These are phyloP conservation scores for Celoporthe dispersa DNA, from an alignment of 2,329 filamentous ascomycete species.

Conservation along the genomic window DNA sequence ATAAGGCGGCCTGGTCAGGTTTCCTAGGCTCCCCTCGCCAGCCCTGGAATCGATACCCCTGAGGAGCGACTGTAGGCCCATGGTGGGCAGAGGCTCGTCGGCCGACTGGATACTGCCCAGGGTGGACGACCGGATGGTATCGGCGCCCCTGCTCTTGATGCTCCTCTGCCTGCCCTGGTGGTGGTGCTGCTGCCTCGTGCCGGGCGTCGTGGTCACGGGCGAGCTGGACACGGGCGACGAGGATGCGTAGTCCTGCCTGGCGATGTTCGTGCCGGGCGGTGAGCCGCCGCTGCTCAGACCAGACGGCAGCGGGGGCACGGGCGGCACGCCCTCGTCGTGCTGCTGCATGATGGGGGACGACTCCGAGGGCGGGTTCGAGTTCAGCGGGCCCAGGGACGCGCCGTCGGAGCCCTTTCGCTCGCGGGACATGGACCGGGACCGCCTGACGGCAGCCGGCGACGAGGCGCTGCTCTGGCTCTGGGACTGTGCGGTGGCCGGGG, in stretches of 20 bases:
- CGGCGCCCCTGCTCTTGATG: constrained; percentile 48
- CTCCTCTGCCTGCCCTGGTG: constrained; percentile 39
- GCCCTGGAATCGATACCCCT: constrained; percentile 55
- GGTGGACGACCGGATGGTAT: constrained; percentile 43
- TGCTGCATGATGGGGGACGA: constrained; percentile 35
- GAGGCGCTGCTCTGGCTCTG: constrained; percentile 38
- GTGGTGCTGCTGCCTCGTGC: constrained; percentile 22
- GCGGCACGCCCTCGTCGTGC: constrained; percentile 49
- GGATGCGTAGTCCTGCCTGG: constrained; percentile 27
- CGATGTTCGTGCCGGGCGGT: constrained; percentile 22
- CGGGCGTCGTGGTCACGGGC: constrained; percentile 24
- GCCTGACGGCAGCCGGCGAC: constrained; percentile 32
- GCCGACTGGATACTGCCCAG: constrained; percentile 38
- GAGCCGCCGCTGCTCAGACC: constrained; percentile 32
- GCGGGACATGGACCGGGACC: constrained; percentile 38
- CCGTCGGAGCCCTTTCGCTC: constrained; percentile 39
- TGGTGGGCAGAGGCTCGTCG: constrained; percentile 38
- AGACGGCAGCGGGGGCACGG: constrained; percentile 59
- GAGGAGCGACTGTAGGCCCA: constrained; percentile 55
- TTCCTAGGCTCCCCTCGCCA: constrained; percentile 51
- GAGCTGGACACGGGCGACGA: constrained; percentile 15
- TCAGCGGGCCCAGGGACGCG: constrained; percentile 43
- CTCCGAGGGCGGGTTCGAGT: constrained; percentile 47
- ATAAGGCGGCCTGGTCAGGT: constrained; percentile 55
- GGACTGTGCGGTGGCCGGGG: constrained; percentile 38